Base-by-base conservation (phyloP, 208 protist species). In the Acanthamoeba culbertsoni region DNA sequence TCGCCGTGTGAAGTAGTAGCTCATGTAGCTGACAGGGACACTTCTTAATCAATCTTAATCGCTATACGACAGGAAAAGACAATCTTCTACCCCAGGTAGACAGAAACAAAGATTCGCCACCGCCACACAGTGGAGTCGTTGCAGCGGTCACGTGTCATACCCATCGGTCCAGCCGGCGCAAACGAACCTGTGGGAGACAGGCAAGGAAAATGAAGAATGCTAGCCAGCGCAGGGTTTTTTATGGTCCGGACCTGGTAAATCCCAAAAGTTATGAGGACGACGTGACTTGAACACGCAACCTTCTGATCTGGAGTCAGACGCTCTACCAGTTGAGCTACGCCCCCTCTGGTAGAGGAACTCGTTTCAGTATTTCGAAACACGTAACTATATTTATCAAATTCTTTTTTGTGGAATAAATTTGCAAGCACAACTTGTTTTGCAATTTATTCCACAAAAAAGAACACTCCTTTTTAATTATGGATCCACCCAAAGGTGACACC, bases 281-380 rank as follows among this genome's bases (percentile, higher is more conserved):
- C 45, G 79, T 89, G 45, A 89, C 79, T 89, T 89, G 79, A 89
- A 89, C 79, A 89, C 79, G 79, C 79, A 89, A 89, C 79, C 79
- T 89, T 89, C 79, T 89, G 79, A 89, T 89, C 79, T 89, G 79
- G 79, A 89, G 79, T 63, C 79, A 89, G 79, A 89, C 79, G 79
- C 79, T 89, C 79, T 89, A 89, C 79, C 79, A 89, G 20, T 89
- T 89, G 79, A 89, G 40, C 79, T 89, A 89, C 79, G 79, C 79
- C 79, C 79, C 79, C 79, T 10, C n/a, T 55, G 48, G 8, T 55
- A 18, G 8, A 55, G 48, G 8, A 55, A 55, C 18, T 18, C 12
- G 18, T 55, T 8, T 55, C 12, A 55, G 48, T 55, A 55, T 55
- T 55, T 55, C 12, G 48, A 8, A 23, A 8, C 48, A 55, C 48